Evolutionary conservation across 2,329 filamentous ascomycete species (phyloP).

Genomic region (Ascomycota sp.): DNA sequence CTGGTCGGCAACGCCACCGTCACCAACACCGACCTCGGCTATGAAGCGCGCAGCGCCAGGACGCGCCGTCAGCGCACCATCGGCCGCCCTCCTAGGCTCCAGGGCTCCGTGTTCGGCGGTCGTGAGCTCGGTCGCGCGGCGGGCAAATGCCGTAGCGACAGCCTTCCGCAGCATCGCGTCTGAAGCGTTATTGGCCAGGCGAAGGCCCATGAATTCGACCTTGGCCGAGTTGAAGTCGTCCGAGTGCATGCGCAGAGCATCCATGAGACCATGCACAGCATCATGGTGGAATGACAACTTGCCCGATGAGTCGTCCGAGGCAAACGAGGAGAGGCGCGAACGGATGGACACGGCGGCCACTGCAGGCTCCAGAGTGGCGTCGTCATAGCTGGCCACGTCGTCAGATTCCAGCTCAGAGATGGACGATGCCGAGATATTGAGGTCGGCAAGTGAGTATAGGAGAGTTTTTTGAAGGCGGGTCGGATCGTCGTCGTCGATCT

Average conservation of each 20-base stretch:
- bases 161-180: conserved; percentile 76
- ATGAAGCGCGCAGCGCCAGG: conserved; percentile 35
- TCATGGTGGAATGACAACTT: conserved; percentile 56
- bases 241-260: conserved; percentile 56
- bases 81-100: conserved; percentile 44
- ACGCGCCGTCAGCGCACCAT: conserved; percentile 34
- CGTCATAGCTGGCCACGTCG: conserved; percentile 43
- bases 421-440: conserved; percentile 32
- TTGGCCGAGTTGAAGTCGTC: conserved; percentile 66
- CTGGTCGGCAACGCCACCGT: conserved; percentile 54
- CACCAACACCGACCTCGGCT: conserved; percentile 37
- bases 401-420: conserved; percentile 43
- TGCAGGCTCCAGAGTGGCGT: too few species aligned
- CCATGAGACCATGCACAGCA: conserved; percentile 68
- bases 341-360: too few species aligned
- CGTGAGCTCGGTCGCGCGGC: conserved; percentile 52
- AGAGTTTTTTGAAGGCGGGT: conserved; percentile 32
- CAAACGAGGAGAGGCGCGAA: conserved; percentile 49
- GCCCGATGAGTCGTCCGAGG: conserved; percentile 47
- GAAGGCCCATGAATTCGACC: conserved; percentile 82
- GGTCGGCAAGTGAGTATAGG: conserved; percentile 30
- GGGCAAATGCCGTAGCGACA: conserved; percentile 68
- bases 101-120: conserved; percentile 28
- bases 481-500: conserved; percentile 27
- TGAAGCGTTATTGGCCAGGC: conserved; percentile 76